Evolutionary conservation across 2,329 filamentous ascomycete genomes (phyloP).

Genomic region (Phoma herbarum): DNA sequence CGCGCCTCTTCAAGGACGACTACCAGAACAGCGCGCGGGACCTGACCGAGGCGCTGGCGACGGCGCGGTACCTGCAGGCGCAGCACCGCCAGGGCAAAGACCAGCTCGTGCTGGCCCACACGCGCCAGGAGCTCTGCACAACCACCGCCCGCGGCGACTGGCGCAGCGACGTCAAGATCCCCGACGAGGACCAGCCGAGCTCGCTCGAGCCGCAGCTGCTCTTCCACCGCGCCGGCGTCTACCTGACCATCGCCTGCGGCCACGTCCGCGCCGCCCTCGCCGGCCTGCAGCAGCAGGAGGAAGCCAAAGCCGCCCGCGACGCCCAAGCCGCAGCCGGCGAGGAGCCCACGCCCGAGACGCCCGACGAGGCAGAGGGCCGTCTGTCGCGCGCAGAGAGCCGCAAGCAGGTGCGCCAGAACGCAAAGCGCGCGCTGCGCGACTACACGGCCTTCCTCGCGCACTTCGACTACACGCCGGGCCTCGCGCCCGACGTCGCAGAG

Average conservation of each 20-base stretch:
- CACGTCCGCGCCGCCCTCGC: conserved; percentile 67
- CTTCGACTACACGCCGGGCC: conserved; percentile 80
- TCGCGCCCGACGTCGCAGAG: conserved; percentile 67
- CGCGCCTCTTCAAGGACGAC: conserved; percentile 79
- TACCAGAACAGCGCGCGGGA: conserved; percentile 74
- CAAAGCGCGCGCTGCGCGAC: conserved; percentile 78
- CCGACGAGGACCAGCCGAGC: conserved; percentile 74
- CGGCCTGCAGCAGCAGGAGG: conserved; percentile 54
- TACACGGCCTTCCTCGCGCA: conserved; percentile 75
- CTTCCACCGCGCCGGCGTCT: conserved; percentile 77
- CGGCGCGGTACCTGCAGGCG: conserved; percentile 62
- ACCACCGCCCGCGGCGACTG: conserved; percentile 51
- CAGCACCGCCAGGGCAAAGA: conserved; percentile 61
- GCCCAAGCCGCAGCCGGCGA: conserved; percentile 37
- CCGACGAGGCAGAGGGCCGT: conserved; percentile 59
- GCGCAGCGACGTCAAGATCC: conserved; percentile 61
- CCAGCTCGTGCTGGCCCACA: conserved; percentile 62
- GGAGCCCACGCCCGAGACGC: conserved; percentile 47
- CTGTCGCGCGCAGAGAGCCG: conserved; percentile 65
- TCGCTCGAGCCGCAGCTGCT: conserved; percentile 78
- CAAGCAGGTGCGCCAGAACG: conserved; percentile 75
- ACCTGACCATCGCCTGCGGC: conserved; percentile 75
- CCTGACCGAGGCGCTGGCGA: conserved; percentile 70
- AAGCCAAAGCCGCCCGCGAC: conserved; percentile 39
- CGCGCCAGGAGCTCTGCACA: conserved; percentile 46